phyloP scores from a whole-genome alignment of 352 stramenopile species.

The Pythium periplocum region DNA sequence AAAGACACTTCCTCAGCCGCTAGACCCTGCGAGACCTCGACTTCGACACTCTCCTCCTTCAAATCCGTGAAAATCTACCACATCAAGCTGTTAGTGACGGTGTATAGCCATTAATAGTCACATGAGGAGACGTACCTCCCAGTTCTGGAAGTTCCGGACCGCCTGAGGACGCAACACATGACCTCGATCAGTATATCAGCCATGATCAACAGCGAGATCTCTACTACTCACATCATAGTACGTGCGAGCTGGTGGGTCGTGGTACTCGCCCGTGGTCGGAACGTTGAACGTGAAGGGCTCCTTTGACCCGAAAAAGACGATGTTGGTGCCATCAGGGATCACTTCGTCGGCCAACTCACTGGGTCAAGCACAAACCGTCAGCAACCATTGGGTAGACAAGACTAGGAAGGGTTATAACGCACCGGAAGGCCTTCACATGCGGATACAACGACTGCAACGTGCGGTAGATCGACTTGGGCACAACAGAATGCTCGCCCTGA shows the following conservation, averaged over 20 bases:
- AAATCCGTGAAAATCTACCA: conserved; percentile 60
- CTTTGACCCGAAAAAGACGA: conserved; percentile 75
- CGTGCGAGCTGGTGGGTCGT: conserved; percentile 34
- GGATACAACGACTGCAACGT: conserved; percentile 63
- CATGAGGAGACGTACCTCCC: conserved; percentile 33
- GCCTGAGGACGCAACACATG: conserved; percentile 20
- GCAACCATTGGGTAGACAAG: background rate
- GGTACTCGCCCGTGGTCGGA: conserved; percentile 42
- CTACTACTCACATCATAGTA: conserved; percentile 46
- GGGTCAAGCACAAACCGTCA: background rate
- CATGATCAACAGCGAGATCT: background rate
- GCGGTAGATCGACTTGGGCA: conserved; percentile 62
- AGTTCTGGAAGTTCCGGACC: conserved; percentile 53
- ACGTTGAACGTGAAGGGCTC: conserved; percentile 60
- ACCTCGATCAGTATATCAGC: background rate
- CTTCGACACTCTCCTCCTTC: conserved; percentile 20
- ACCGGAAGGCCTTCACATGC: conserved; percentile 63
- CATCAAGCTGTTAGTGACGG: background rate
- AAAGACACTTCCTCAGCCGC: conserved; percentile 55
- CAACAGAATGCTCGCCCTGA: conserved; percentile 35
- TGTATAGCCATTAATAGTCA: too few relatives aligned
- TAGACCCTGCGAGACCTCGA: conserved; percentile 35
- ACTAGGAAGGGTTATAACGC: background rate
- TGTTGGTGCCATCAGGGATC: conserved; percentile 50
- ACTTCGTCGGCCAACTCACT: conserved; percentile 21